phyloP scores from a whole-genome alignment of 805 yeast species.

The Saccharomycopsis synnaedendra region DNA sequence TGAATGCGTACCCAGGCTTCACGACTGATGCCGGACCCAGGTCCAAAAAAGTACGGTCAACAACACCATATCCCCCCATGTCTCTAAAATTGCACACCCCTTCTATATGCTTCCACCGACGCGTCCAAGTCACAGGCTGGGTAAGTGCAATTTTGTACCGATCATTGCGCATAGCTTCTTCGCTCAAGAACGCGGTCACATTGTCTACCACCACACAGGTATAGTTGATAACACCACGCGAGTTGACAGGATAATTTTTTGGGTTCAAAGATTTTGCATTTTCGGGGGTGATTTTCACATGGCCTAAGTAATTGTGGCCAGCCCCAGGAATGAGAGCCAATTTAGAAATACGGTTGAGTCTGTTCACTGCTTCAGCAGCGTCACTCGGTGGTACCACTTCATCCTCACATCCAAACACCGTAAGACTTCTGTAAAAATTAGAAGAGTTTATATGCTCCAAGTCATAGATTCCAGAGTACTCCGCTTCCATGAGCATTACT shows the following conservation, averaged over 20 bases:
- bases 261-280: constrained; percentile 27
- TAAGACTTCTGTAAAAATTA: constrained; percentile 40
- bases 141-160: background rate
- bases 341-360: constrained; percentile 35
- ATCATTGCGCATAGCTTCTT: background rate
- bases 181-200: constrained; percentile 25
- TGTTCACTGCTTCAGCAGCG: constrained; percentile 44
- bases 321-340: constrained; percentile 54
- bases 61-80: constrained; percentile 58
- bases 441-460: constrained; percentile 30
- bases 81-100: constrained; percentile 71
- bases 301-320: constrained; percentile 73
- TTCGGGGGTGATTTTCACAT: constrained; percentile 25
- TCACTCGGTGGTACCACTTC: constrained; percentile 54
- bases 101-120: constrained; percentile 43
- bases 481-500: constrained; percentile 32
- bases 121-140: background rate
- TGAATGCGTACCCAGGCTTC: constrained; percentile 27
- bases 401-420: constrained; percentile 66
- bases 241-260: constrained; percentile 30
- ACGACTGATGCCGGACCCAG: background rate
- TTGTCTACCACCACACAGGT: constrained; percentile 38
- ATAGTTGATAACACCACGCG: constrained; percentile 44
- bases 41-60: constrained; percentile 9
- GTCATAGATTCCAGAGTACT: constrained; percentile 21